Evolutionary conservation across 2,329 filamentous ascomycete species (phyloP).

Genomic region (Ophiostoma triangulosporum): DNA sequence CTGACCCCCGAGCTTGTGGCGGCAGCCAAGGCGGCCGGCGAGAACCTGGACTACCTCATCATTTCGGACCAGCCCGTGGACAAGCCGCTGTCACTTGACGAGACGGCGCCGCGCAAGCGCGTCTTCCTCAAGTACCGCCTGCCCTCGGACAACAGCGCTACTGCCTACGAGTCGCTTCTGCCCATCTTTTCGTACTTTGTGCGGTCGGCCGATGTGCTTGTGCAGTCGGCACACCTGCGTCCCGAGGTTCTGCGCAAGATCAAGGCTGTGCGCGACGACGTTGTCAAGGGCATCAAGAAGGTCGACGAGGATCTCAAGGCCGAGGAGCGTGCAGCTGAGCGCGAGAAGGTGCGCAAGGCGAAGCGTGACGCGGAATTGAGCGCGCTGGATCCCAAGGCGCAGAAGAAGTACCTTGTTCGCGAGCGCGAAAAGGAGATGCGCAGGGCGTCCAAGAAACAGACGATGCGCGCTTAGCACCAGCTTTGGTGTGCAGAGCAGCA

Average conservation of each 20-base stretch:
- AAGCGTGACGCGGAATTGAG: constrained; percentile 78
- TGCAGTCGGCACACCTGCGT: constrained; percentile 67
- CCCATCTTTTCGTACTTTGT: constrained; percentile 73
- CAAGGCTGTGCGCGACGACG: constrained; percentile 63
- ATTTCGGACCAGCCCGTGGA: constrained; percentile 81
- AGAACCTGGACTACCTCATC: constrained; percentile 74
- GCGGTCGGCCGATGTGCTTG: constrained; percentile 72
- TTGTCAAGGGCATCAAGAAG: constrained; percentile 67
- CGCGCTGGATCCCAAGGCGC: constrained; percentile 64
- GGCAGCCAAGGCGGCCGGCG: constrained; percentile 65
- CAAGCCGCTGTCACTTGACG: constrained; percentile 77
- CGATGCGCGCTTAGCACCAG: constrained; percentile 30
- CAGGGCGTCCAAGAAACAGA: constrained; percentile 41
- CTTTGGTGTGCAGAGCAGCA: not conserved
- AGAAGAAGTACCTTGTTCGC: constrained; percentile 74
- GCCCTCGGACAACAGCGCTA: constrained; percentile 39
- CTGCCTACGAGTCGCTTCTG: constrained; percentile 44
- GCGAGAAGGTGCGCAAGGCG: constrained; percentile 68
- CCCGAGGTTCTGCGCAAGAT: constrained; percentile 82
- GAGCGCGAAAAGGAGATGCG: constrained; percentile 62
- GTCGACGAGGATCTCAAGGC: constrained; percentile 66
- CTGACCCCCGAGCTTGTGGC: constrained; percentile 78
- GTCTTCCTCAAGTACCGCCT: constrained; percentile 66
- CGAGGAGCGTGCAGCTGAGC: constrained; percentile 59
- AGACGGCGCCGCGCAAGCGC: constrained; percentile 75